phyloP scores from a whole-genome alignment of 495 filamentous ascomycete genomes.

The Penicillium riverlandense region DNA sequence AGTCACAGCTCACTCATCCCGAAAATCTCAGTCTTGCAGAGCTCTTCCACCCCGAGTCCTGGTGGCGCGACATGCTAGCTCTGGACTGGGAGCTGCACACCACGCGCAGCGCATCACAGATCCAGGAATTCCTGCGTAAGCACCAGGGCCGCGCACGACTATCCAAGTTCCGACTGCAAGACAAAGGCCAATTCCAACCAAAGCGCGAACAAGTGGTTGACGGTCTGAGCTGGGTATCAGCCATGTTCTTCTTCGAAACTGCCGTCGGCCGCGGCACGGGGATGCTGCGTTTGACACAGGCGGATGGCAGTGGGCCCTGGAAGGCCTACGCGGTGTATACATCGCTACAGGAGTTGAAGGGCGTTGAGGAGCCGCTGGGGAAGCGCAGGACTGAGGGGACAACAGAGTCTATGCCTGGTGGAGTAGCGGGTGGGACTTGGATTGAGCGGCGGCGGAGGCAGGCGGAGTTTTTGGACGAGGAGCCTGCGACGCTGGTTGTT shows the following conservation, averaged over 20 bases:
- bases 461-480: constrained; percentile 45
- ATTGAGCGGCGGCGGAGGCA: constrained; percentile 51
- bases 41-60: constrained; percentile 50
- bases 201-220: constrained; percentile 35
- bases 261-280: constrained; percentile 50
- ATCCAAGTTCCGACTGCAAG: constrained; percentile 32
- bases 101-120: constrained; percentile 39
- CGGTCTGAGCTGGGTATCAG: constrained; percentile 40
- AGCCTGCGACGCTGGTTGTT: constrained; percentile 61
- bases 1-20: constrained; percentile 14
- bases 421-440: constrained; percentile 60
- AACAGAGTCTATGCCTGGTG: constrained; percentile 48
- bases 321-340: constrained; percentile 63
- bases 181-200: constrained; percentile 31
- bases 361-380: constrained; percentile 44
- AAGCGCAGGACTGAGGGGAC: constrained; percentile 44
- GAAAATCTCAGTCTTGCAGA: constrained; percentile 6
- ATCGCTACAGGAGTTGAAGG: constrained; percentile 43
- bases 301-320: constrained; percentile 40
- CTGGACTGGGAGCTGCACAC: constrained; percentile 55
- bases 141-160: constrained; percentile 26
- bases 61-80: constrained; percentile 58
- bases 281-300: constrained; percentile 46
- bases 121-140: constrained; percentile 38
- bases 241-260: constrained; percentile 47